Percentiles rank a stretch among this genome's conserved stretches.
Conservation (phyloP, 768 basidiomycete genomes). For the Guyanaporus albipodus region DNA sequence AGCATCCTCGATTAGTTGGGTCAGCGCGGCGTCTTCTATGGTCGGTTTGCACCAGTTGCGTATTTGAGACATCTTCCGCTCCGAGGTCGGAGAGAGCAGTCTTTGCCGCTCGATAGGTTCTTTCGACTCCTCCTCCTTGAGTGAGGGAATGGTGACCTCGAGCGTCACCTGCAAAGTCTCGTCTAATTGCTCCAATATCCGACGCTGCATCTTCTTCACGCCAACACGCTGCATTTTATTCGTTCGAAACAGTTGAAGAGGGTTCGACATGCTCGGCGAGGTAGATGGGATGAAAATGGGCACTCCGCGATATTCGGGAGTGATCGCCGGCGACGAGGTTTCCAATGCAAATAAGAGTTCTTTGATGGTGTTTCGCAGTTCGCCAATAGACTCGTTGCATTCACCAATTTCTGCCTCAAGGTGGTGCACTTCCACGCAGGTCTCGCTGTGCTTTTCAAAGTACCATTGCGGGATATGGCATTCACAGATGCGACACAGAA, state of each 20-base stretch:
- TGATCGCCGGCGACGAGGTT: constrained; percentile 58
- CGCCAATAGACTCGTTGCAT: constrained; percentile 88
- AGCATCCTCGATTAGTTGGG: constrained; percentile 79
- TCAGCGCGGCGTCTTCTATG: constrained; percentile 81
- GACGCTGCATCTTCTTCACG: constrained; percentile 77
- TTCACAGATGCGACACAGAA: constrained; percentile 98
- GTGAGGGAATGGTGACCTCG: constrained; percentile 80
- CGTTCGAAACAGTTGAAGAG: constrained; percentile 71
- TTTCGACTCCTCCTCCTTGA: constrained; percentile 88
- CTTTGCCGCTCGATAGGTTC: constrained; percentile 92
- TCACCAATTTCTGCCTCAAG: constrained; percentile 93
- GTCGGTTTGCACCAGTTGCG: constrained; percentile 84
- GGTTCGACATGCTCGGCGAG: constrained; percentile 68
- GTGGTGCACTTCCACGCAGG: constrained; percentile 92
- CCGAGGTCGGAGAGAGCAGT: constrained; percentile 83
- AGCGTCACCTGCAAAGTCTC: constrained; percentile 77
- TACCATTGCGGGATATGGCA: constrained; percentile 97
- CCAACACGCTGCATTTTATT: constrained; percentile 76
- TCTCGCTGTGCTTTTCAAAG: constrained; percentile 99
- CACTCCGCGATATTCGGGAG: constrained; percentile 84
- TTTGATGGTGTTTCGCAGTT: constrained; percentile 82
- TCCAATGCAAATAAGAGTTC: constrained; percentile 74
- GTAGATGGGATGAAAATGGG: constrained; percentile 74
- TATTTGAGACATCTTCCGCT: constrained; percentile 79
- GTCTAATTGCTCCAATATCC: constrained; percentile 80